phyloP scores from a whole-genome alignment of 768 basidiomycete species.

The Trametes punicea region DNA sequence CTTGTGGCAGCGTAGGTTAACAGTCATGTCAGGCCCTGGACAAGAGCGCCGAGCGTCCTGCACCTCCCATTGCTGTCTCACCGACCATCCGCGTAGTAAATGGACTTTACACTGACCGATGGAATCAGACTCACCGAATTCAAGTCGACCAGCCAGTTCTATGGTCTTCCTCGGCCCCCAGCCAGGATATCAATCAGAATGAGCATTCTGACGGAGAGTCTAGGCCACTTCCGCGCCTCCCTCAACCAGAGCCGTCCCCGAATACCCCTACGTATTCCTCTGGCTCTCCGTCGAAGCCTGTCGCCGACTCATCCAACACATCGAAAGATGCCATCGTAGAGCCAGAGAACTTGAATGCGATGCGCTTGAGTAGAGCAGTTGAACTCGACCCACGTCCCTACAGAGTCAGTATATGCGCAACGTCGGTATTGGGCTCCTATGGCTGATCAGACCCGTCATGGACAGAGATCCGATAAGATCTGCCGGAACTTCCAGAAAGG shows the following conservation, averaged over 20 bases:
- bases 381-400: neutral
- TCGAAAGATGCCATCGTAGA: too few relatives aligned
- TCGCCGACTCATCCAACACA: neutral
- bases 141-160: neutral
- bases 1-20: neutral
- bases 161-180: neutral
- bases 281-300: neutral
- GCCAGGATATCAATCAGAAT: too few relatives aligned
- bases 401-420: neutral
- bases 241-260: too few relatives aligned
- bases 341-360: neutral
- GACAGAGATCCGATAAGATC: constrained; percentile 4
- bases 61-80: neutral
- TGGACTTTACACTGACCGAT: neutral
- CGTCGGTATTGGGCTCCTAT: neutral
- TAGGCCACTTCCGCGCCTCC: too few relatives aligned
- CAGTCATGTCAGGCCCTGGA: neutral
- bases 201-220: too few relatives aligned
- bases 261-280: neutral
- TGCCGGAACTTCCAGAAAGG: constrained; percentile 16
- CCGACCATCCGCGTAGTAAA: neutral
- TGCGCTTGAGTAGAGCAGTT: neutral
- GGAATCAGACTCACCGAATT: neutral
- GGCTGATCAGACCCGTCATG: neutral
- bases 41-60: too few relatives aligned